These are phyloP conservation scores for Volvox africanus DNA, from an alignment of 139 green algal genomes.

Conservation along the genomic window DNA sequence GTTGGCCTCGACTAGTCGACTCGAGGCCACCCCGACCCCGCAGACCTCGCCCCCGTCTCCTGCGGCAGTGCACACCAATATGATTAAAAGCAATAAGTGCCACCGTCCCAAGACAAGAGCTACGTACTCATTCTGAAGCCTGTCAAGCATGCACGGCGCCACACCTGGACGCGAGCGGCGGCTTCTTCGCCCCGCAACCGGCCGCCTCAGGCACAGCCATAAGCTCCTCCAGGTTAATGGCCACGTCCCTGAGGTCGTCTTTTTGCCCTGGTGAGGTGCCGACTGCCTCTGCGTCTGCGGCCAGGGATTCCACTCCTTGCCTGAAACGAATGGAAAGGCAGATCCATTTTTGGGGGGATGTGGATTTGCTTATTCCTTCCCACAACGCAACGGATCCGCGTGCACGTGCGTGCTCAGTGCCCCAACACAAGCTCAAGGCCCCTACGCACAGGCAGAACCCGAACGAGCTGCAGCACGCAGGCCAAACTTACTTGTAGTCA, in stretches of 20 bases:
- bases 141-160: not conserved
- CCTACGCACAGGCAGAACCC: not conserved
- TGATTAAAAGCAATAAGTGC: not conserved
- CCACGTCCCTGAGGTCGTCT: not conserved
- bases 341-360: not conserved
- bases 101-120: not conserved
- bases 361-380: not conserved
- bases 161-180: not conserved
- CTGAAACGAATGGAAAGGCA: not conserved
- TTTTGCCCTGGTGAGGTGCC: not conserved
- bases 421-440: not conserved
- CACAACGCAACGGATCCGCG: not conserved
- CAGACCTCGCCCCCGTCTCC: not conserved
- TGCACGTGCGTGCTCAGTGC: not conserved
- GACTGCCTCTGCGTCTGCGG: not conserved
- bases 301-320: not conserved
- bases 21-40: not conserved
- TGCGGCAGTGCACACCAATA: not conserved
- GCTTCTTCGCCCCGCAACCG: not conserved
- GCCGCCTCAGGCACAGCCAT: constrained; percentile 5
- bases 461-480: not conserved
- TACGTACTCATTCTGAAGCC: not conserved
- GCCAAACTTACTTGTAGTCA: constrained; percentile 57
- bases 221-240: not conserved
- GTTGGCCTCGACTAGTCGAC: not conserved